Evolutionary conservation across 805 yeast species (phyloP).

Genomic region (Kodamaea sagamina): DNA sequence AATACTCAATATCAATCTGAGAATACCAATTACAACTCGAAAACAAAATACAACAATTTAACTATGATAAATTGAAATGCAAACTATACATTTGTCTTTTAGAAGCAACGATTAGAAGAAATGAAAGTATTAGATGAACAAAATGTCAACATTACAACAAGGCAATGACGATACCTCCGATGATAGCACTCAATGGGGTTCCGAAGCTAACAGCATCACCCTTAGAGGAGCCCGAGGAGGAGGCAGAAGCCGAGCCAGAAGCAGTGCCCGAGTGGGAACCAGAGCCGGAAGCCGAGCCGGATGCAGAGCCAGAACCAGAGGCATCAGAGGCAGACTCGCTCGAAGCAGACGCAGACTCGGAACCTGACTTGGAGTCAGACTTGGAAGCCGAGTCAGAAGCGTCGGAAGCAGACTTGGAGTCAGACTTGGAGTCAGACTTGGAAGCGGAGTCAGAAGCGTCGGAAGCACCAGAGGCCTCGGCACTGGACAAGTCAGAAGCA

Average conservation of each 20-base stretch:
- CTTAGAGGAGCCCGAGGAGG: constrained; percentile 11
- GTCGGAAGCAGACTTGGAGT: constrained; percentile 3
- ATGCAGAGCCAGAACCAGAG: constrained; percentile 6
- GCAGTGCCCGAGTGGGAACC: constrained; percentile 6
- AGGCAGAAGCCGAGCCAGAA: constrained; percentile 5
- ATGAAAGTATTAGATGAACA: not conserved
- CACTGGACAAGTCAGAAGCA: not conserved
- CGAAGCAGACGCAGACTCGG: constrained; percentile 1
- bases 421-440: constrained; percentile 7
- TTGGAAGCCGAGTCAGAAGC: constrained; percentile 6
- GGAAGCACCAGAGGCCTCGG: constrained; percentile 5
- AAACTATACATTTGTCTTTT: constrained; percentile 2
- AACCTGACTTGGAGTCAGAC: constrained; percentile 6
- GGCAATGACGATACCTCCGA: constrained; percentile 13
- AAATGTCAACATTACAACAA: constrained; percentile 10
- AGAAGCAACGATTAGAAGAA: constrained; percentile 9
- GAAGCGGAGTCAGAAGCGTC: constrained; percentile 4
- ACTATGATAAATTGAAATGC: not conserved
- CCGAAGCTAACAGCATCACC: constrained; percentile 3
- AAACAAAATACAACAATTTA: too few species aligned
- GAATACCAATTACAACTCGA: too few species aligned
- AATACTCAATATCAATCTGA: constrained; percentile 1
- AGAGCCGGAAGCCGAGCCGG: constrained; percentile 8
- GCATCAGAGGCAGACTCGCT: constrained; percentile 5
- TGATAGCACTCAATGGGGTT: constrained; percentile 14